A percentile compares a stretch with the other conserved stretches of the same genome.
phyloP scores from a whole-genome alignment of 352 stramenopile species.

The Pythium volutum region DNA sequence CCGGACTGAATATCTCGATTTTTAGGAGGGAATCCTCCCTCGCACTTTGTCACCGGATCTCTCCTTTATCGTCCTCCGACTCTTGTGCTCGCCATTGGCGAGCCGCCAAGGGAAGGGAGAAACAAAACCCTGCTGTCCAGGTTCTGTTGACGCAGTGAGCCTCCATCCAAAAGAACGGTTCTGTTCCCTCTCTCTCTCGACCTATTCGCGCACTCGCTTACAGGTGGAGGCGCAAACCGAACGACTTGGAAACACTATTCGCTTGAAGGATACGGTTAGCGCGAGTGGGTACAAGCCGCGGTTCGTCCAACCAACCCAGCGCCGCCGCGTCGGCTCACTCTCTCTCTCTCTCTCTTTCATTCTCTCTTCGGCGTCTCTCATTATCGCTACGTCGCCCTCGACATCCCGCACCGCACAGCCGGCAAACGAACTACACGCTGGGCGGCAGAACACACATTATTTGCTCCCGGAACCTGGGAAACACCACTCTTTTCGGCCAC shows the following conservation, averaged over 20 bases:
- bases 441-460: no score
- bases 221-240: no score
- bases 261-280: not conserved
- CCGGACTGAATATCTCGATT: constrained; percentile 1
- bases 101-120: no score
- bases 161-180: not conserved
- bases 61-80: not conserved
- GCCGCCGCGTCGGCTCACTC: not conserved
- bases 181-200: not conserved
- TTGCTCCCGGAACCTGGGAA: no score
- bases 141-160: not conserved
- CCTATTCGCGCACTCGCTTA: no score
- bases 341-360: not conserved
- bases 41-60: not conserved
- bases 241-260: no score
- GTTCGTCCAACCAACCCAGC: not conserved
- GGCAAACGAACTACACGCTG: no score
- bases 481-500: no score
- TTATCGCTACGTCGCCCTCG: no score
- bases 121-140: not conserved
- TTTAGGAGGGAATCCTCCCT: not conserved
- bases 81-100: not conserved
- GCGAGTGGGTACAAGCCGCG: not conserved
- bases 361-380: not conserved
- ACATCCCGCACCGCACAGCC: no score